phyloP scores from a whole-genome alignment of 2,329 filamentous ascomycete genomes.

The Leptosphaerulina australis region DNA sequence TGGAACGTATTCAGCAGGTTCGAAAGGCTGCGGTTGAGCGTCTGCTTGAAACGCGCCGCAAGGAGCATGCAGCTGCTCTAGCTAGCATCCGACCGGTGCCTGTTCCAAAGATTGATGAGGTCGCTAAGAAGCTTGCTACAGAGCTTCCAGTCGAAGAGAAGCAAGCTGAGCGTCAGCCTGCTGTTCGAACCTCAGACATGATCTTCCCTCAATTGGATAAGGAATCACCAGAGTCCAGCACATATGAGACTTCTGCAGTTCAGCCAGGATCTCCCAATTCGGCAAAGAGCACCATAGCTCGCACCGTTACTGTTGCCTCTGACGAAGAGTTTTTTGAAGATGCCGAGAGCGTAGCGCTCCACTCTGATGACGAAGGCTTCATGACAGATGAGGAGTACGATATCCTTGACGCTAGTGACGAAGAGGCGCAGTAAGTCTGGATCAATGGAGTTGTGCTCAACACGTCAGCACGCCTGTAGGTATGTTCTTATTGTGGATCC shows the following conservation, averaged over 20 bases:
- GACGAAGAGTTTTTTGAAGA: slow-evolving; percentile 64
- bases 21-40: slow-evolving; percentile 47
- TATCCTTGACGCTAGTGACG: slow-evolving; percentile 91
- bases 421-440: slow-evolving; percentile 64
- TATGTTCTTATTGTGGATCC: slow-evolving; percentile 1
- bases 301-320: slow-evolving; percentile 47
- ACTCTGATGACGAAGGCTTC: slow-evolving; percentile 74
- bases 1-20: slow-evolving; percentile 40
- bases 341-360: slow-evolving; percentile 61
- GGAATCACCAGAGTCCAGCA: slow-evolving; percentile 82
- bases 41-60: slow-evolving; percentile 39
- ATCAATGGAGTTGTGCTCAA: background rate
- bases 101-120: slow-evolving; percentile 26
- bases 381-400: slow-evolving; percentile 98
- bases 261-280: slow-evolving; percentile 33
- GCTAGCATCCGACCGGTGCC: slow-evolving; percentile 34
- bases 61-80: slow-evolving; percentile 42
- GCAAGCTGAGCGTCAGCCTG: slow-evolving; percentile 20
- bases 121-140: slow-evolving; percentile 27
- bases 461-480: background rate
- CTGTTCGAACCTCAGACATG: slow-evolving; percentile 65
- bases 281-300: slow-evolving; percentile 39
- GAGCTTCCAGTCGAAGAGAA: slow-evolving; percentile 47
- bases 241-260: slow-evolving; percentile 62
- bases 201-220: slow-evolving; percentile 97